These are phyloP conservation scores for Hyparrhenia diplandra DNA, from an alignment of 176 grass and related monocot species.

Conservation along the genomic window DNA sequence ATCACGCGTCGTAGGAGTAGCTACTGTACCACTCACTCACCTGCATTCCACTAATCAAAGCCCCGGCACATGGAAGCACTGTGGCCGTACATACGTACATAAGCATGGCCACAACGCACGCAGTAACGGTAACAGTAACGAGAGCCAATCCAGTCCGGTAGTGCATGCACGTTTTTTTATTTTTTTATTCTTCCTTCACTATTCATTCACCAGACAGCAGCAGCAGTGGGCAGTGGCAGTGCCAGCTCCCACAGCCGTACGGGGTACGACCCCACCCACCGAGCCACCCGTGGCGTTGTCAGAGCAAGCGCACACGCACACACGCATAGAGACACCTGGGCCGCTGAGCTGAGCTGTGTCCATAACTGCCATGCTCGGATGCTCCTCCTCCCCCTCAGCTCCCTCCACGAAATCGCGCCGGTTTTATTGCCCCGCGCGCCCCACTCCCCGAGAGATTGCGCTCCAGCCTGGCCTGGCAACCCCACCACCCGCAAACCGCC, in stretches of 20 bases:
- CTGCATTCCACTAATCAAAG: too few species aligned
- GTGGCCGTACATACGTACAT: too few species aligned
- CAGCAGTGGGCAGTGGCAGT: neutral
- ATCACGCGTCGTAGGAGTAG: too few species aligned
- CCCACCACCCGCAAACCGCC: conserved; percentile 36
- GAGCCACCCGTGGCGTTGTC: neutral
- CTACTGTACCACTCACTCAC: too few species aligned
- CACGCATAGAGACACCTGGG: conserved; percentile 25
- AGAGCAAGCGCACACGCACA: neutral
- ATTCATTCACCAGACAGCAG: neutral
- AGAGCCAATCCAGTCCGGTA: neutral
- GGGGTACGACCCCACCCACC: neutral
- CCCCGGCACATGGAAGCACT: too few species aligned
- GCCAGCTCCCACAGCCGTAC: conserved; percentile 10
- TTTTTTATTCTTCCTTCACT: too few species aligned
- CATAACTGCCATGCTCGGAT: conserved; percentile 38
- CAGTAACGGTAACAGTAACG: too few species aligned
- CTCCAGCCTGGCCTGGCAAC: conserved; percentile 40
- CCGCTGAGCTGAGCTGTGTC: conserved; percentile 35
- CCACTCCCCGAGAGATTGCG: conserved; percentile 44
- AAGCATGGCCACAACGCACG: too few species aligned
- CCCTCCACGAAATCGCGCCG: conserved; percentile 56
- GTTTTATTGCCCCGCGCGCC: conserved; percentile 23
- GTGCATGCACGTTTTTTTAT: neutral
- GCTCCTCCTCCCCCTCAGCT: too few species aligned